phyloP scores from a whole-genome alignment of 2,329 filamentous ascomycete genomes.

The Fusarium pininemorale region DNA sequence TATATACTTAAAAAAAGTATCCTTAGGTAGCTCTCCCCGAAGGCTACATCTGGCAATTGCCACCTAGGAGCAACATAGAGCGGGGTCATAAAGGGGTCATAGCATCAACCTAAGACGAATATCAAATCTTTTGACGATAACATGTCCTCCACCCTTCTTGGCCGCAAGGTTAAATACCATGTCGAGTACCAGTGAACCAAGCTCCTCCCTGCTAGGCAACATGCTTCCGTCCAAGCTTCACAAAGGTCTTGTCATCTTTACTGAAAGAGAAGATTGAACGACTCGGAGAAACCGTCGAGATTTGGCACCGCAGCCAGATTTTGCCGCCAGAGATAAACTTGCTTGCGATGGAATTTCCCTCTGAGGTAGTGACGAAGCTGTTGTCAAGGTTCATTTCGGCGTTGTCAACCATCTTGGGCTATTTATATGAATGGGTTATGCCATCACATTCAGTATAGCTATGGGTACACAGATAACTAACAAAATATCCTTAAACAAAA shows the following conservation, averaged over 20 bases:
- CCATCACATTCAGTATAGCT: too few species aligned
- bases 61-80: neutral
- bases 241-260: neutral
- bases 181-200: neutral
- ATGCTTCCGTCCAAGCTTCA: neutral
- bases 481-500: too few species aligned
- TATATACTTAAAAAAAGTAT: too few species aligned
- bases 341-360: neutral
- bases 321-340: neutral
- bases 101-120: neutral
- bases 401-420: fast-evolving
- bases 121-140: too few species aligned
- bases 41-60: too few species aligned
- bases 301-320: neutral
- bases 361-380: neutral
- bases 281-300: neutral
- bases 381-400: too few species aligned
- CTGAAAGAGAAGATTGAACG: neutral
- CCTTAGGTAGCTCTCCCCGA: fast-evolving
- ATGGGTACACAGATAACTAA: too few species aligned
- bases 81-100: fast-evolving
- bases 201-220: neutral
- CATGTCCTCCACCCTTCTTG: neutral
- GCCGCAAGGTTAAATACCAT: neutral
- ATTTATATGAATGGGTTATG: fast-evolving